These are phyloP conservation scores for Yarrowia divulgata DNA, from an alignment of 805 yeast genomes.

Conservation along the genomic window DNA sequence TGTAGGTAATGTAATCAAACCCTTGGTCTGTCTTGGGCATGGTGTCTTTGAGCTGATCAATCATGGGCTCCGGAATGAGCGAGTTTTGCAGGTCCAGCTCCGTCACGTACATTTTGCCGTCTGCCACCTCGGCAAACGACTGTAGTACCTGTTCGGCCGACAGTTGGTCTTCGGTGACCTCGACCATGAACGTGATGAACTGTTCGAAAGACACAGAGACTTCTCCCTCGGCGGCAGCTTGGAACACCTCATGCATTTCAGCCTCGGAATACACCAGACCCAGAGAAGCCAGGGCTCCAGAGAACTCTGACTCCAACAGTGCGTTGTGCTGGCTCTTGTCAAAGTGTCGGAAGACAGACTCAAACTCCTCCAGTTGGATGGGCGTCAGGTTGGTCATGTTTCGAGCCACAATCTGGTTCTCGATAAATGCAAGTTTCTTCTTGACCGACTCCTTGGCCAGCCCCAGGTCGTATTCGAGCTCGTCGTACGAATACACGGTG, in stretches of 20 bases:
- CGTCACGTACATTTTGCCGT: conserved; percentile 53
- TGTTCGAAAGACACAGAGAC: conserved; percentile 48
- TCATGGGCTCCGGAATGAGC: conserved; percentile 49
- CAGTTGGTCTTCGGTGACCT: conserved; percentile 53
- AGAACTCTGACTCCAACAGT: conserved; percentile 55
- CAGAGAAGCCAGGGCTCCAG: conserved; percentile 54
- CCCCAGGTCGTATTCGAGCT: conserved; percentile 52
- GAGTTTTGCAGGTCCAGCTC: conserved; percentile 53
- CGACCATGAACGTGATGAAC: conserved; percentile 52
- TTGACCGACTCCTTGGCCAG: conserved; percentile 52
- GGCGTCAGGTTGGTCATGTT: conserved; percentile 51
- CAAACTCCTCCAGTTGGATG: conserved; percentile 55
- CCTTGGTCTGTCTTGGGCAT: conserved; percentile 49
- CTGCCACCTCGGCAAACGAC: conserved; percentile 54
- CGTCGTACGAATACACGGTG: conserved; percentile 51
- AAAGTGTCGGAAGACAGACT: conserved; percentile 55
- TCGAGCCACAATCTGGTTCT: conserved; percentile 53
- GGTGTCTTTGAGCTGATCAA: conserved; percentile 46
- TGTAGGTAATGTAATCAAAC: conserved; percentile 47
- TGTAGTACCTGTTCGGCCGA: conserved; percentile 52
- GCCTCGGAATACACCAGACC: conserved; percentile 52
- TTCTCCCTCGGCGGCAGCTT: conserved; percentile 46
- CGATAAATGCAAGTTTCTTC: conserved; percentile 55
- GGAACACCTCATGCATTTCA: conserved; percentile 53
- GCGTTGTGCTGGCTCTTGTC: conserved; percentile 52